Percentiles rank a stretch among this genome's conserved stretches.
phyloP scores from a whole-genome alignment of 441 rosid genomes.

The Arabidopsis hybrid region DNA sequence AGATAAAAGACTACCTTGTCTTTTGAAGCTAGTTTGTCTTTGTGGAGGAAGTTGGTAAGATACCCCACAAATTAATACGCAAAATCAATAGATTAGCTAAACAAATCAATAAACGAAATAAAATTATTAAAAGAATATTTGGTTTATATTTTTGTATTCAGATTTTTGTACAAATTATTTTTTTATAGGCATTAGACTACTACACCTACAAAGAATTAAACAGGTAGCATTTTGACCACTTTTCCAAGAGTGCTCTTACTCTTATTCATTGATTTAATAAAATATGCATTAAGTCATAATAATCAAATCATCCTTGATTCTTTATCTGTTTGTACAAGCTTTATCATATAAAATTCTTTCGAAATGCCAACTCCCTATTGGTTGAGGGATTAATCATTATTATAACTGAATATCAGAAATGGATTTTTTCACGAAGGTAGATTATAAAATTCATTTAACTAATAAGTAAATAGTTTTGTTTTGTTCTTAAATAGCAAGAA shows the following conservation, averaged over 20 bases:
- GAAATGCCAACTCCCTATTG: conserved; percentile 34
- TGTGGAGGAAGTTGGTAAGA: conserved; percentile 25
- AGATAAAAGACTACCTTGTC: neutral
- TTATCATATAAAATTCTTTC: conserved; percentile 11
- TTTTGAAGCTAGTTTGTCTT: neutral
- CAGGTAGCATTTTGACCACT: conserved; percentile 41
- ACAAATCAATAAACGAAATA: neutral
- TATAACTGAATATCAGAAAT: neutral
- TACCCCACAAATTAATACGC: conserved; percentile 9
- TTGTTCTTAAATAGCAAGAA: neutral
- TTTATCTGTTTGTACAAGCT: conserved; percentile 29
- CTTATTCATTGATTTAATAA: conserved; percentile 26
- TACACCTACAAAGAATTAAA: conserved; percentile 25
- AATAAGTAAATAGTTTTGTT: neutral
- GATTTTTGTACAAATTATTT: neutral
- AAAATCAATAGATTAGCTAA: neutral
- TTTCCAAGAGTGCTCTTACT: conserved; percentile 30
- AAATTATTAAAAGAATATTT: conserved; percentile 22
- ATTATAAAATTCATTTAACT: conserved; percentile 10
- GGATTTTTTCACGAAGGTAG: neutral
- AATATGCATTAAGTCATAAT: conserved; percentile 11
- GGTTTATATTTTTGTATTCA: conserved; percentile 14
- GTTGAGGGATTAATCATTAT: conserved; percentile 28
- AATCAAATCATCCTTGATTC: conserved; percentile 34
- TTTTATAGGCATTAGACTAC: neutral